phyloP scores from a whole-genome alignment of 2,329 filamentous ascomycete genomes.

The Parastagonospora avenae region DNA sequence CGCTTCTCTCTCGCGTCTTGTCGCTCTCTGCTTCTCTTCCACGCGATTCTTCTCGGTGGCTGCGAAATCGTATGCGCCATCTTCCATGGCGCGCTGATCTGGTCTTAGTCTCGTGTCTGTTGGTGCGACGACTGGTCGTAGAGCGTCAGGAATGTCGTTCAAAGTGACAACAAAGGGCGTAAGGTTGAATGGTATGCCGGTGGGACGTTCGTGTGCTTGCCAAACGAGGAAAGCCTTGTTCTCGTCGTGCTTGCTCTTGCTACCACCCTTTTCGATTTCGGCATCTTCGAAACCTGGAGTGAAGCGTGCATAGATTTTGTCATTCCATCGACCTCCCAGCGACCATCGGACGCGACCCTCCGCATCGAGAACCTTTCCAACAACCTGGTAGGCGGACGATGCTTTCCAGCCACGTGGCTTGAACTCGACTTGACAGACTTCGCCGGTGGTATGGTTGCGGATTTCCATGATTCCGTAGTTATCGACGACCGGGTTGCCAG shows the following conservation, averaged over 20 bases:
- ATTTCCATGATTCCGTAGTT: slow-evolving; percentile 98
- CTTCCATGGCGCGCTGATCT: slow-evolving; percentile 97
- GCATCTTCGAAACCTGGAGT: slow-evolving; percentile 89
- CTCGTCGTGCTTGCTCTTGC: slow-evolving; percentile 60
- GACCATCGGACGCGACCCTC: slow-evolving; percentile 83
- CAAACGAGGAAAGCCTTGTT: slow-evolving; percentile 87
- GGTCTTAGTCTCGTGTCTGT: slow-evolving; percentile 93
- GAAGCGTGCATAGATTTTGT: slow-evolving; percentile 90
- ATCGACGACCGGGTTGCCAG: slow-evolving; percentile 93
- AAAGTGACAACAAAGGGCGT: slow-evolving; percentile 95
- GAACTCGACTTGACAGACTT: slow-evolving; percentile 88
- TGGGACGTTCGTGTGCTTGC: slow-evolving; percentile 82
- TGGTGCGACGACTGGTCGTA: slow-evolving; percentile 78
- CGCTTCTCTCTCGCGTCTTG: slow-evolving; percentile 73
- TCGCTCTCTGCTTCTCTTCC: slow-evolving; percentile 86
- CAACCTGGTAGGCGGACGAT: slow-evolving; percentile 84
- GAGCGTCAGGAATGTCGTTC: slow-evolving; percentile 86
- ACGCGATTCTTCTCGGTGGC: slow-evolving; percentile 93
- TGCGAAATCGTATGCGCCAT: slow-evolving; percentile 93
- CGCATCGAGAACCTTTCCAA: slow-evolving; percentile 81
- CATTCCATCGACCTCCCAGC: slow-evolving; percentile 95
- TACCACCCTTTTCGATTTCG: slow-evolving; percentile 54
- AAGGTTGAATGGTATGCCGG: slow-evolving; percentile 92
- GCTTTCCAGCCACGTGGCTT: slow-evolving; percentile 96
- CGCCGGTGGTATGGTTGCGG: slow-evolving; percentile 95